Base-by-base conservation (phyloP, 2,329 filamentous ascomycete genomes). In the Arthrobotrys megalospora region DNA sequence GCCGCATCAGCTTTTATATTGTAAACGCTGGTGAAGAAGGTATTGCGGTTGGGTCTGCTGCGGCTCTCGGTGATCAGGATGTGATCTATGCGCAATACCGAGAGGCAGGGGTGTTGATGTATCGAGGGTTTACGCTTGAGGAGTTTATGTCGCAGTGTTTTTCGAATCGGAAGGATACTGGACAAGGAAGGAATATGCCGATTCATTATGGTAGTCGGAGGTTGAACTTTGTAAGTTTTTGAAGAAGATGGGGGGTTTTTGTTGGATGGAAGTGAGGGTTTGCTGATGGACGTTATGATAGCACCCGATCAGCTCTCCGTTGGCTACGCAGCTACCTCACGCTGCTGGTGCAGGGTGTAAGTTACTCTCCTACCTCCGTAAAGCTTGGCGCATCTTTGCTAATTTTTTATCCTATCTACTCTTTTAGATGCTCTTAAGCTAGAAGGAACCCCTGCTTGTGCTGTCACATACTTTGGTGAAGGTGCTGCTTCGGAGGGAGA, bases 81-180 rank as follows among this genome's bases (percentile, higher is more conserved):
- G 93, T 97, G 4, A 89, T 97, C 53, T 98, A 97, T 83, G 93
- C 92, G 77, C 96, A 99, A 84, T 99, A 99, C 83, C 90, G 96
- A 80, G 96, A 99, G 85, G 91, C 95, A 52, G 96, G 96, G 0
- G 92, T 97, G 5, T 96, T 97, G 83, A 89, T 92, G 80, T 92
- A 97, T 84, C 90, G 96, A 43, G 96, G 96, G 2, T 97, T 95
- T 83, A 92, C 90, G 0, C 87, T 96, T 53, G 90, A 91, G 58
- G 90, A 98, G 76, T 98, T 98, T 83, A 98, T 99, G 96, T 92
- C 90, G 81, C 96, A 99, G 84, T 86, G 99, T 7, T 97, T 98
- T 85, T 90, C 94, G 19, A 98, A 97, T 83, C 88, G 87, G 68
- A 89, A 93, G 80, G 96, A 99, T 82, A 85, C 87, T 0, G 94